Evolutionary conservation across 805 yeast genomes (phyloP), one percentile per base, ranked within the genome.

Genomic region (Kodamaea fukazawae): DNA sequence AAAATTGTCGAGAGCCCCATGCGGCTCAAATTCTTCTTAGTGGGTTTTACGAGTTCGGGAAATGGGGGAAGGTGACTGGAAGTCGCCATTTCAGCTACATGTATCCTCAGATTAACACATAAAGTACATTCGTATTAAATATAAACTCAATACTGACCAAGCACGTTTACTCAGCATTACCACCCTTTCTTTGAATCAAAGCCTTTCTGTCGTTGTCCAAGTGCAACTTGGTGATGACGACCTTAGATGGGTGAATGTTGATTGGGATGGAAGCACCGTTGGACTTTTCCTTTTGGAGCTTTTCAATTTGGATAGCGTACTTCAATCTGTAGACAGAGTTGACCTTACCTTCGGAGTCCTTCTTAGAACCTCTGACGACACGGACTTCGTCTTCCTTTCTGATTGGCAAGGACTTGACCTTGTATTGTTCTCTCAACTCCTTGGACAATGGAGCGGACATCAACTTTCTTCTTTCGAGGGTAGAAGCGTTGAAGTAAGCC

Each of bases 181-280:
- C 98, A 73, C 97, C 96, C 82, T 91, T 91, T 85, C 96, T 89
- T 70, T 79, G 80, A 68, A 91, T 87, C 77, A 91, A 83, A 71
- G 86, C 95, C 83, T 91, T 90, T 83, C 99, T 86, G 86, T 91
- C 96, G 79, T 86, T 86, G 84, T 91, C 97, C 73, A 93, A 84
- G 83, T 89, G 87, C 73, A 93, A 81, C 79, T 88, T 88, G 78
- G 98, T 93, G 76, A 93, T 87, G 75, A 91, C 96, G 69, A 93
- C 95, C 82, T 93, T 93, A 52, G 98, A 91, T 71, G 99, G 96
- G 80, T 91, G 96, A 59, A 93, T 80, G 85, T 89, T 87, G 74
- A 91, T 79, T 72, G 97, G 98, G 60, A 90, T 86, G 50, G 96
- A 80, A 66, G 96, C 95, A 78, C 97, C 98, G 79, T 83, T 86